A percentile compares a stretch with the other conserved stretches of the same genome.
phyloP scores from a whole-genome alignment of 805 yeast species.

The Sugiyamaella lignohabitans region DNA sequence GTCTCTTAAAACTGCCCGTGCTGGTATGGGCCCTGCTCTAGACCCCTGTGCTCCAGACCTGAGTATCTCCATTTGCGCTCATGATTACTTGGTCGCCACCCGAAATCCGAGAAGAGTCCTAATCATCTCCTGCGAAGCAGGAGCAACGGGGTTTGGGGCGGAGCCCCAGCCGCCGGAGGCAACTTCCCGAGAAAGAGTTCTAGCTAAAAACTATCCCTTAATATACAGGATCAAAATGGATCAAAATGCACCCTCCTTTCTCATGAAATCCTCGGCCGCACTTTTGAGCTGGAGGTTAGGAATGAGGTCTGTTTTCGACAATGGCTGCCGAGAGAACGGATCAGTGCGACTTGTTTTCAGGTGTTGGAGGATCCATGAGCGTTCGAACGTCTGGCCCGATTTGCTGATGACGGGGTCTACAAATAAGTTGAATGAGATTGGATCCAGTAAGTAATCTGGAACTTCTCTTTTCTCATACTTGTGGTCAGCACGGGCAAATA shows the following conservation, averaged over 20 bases:
- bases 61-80: too few relatives aligned
- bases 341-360: slow-evolving; percentile 34
- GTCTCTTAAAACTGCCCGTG: too few relatives aligned
- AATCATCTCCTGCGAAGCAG: too few relatives aligned
- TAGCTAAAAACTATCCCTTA: too few relatives aligned
- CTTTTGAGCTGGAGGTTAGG: slow-evolving; percentile 39
- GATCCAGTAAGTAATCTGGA: slow-evolving; percentile 37
- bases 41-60: too few relatives aligned
- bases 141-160: too few relatives aligned
- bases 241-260: slow-evolving; percentile 14
- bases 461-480: slow-evolving; percentile 24
- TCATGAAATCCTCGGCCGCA: slow-evolving; percentile 31
- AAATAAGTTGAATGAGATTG: slow-evolving; percentile 38
- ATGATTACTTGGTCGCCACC: too few relatives aligned
- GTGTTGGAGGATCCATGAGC: slow-evolving; percentile 35
- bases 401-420: slow-evolving; percentile 42
- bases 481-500: slow-evolving; percentile 23
- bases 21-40: too few relatives aligned
- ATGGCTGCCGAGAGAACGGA: slow-evolving; percentile 37
- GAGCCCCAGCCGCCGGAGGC: too few relatives aligned
- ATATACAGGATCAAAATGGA: too few relatives aligned
- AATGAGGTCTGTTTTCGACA: slow-evolving; percentile 33
- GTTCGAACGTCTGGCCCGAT: slow-evolving; percentile 40
- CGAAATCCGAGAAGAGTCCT: too few relatives aligned
- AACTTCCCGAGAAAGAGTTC: too few relatives aligned